Percentiles rank a stretch among this genome's conserved stretches.
Conservation (phyloP, 345 rosid genomes). For the Corchorus olitorius region DNA sequence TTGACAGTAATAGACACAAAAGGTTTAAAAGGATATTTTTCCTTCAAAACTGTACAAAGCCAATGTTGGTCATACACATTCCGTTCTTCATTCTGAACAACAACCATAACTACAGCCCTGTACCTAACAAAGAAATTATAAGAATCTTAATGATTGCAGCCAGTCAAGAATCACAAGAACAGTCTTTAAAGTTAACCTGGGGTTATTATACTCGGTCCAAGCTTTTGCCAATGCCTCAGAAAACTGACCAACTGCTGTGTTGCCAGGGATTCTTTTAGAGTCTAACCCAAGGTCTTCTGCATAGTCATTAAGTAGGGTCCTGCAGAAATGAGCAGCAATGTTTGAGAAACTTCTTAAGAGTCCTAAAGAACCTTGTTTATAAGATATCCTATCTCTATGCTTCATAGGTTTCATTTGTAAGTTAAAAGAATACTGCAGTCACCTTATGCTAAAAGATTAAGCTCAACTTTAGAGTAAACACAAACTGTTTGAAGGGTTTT, state of each 20-base stretch:
- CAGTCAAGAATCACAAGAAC: constrained; percentile 3
- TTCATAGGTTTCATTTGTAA: background rate
- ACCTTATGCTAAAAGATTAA: background rate
- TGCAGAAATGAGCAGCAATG: constrained; percentile 34
- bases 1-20: no score
- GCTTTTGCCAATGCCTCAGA: constrained; percentile 85
- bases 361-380: background rate
- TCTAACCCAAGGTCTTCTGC: constrained; percentile 73
- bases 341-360: constrained; percentile 17
- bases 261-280: constrained; percentile 60
- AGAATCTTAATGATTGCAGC: constrained; percentile 1
- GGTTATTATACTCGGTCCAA: constrained; percentile 78
- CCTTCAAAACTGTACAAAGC: constrained; percentile 64
- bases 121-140: constrained; percentile 17
- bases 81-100: constrained; percentile 77
- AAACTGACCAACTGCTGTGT: constrained; percentile 49
- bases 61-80: constrained; percentile 99
- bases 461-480: background rate
- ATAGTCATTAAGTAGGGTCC: constrained; percentile 69
- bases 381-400: background rate
- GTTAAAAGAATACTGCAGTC: background rate
- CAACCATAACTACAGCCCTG: constrained; percentile 81
- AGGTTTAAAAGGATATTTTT: constrained; percentile 74
- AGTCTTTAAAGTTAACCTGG: constrained; percentile 51
- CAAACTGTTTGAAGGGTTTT: background rate